Evolutionary conservation across 306 rosid genomes (phyloP).

Genomic region (Gynostemma pentaphyllum): DNA sequence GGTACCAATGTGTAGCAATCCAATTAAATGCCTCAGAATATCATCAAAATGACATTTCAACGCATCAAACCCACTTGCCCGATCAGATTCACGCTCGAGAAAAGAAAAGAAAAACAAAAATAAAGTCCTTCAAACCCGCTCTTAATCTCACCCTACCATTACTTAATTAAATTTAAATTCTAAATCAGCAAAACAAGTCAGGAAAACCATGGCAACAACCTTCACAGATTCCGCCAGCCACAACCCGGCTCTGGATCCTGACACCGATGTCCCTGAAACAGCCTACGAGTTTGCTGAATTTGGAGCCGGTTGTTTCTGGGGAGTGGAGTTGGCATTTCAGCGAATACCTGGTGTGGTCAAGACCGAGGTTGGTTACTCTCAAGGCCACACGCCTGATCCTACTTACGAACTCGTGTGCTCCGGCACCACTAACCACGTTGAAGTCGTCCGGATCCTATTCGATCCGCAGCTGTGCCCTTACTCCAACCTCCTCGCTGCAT

Average conservation of each 20-base stretch:
- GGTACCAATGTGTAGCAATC: too few relatives aligned
- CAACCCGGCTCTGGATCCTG: slow-evolving; percentile 48
- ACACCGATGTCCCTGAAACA: slow-evolving; percentile 41
- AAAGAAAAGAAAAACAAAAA: too few relatives aligned
- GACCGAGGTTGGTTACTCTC: slow-evolving; percentile 81
- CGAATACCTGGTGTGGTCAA: slow-evolving; percentile 54
- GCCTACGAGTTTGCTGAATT: slow-evolving; percentile 60
- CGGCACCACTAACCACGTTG: slow-evolving; percentile 59
- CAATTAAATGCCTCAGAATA: too few relatives aligned
- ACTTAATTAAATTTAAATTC: too few relatives aligned
- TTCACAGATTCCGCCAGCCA: not conserved
- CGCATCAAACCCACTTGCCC: too few relatives aligned
- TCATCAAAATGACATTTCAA: too few relatives aligned
- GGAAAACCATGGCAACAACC: slow-evolving; percentile 8
- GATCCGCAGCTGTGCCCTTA: slow-evolving; percentile 59
- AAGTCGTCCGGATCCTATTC: slow-evolving; percentile 65
- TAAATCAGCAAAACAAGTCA: not conserved
- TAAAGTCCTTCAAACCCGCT: too few relatives aligned
- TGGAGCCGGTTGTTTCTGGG: slow-evolving; percentile 91
- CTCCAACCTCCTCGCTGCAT: slow-evolving; percentile 34
- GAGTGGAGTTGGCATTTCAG: slow-evolving; percentile 68
- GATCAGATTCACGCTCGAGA: too few relatives aligned
- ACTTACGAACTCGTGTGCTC: slow-evolving; percentile 50
- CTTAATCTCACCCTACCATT: too few relatives aligned
- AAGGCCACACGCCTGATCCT: slow-evolving; percentile 57